Conservation (phyloP, 106 monocot species). For the Narthecium ossifragum region DNA sequence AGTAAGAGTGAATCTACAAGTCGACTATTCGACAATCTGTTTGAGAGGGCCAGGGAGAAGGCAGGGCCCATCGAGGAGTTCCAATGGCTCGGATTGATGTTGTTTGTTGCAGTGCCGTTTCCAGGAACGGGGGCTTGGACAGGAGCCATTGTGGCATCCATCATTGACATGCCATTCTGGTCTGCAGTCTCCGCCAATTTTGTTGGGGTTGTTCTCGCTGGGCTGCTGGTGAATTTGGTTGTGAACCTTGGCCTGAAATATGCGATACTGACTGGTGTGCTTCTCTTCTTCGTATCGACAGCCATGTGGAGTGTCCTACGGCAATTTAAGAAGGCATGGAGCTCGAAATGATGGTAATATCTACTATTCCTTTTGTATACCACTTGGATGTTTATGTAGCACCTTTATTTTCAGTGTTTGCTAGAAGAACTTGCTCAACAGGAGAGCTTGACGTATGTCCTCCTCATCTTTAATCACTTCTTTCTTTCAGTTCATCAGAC, state of each 20-base stretch:
- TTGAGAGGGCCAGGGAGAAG: slow-evolving; percentile 73
- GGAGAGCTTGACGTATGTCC: too few species aligned
- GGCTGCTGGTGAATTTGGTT: slow-evolving; percentile 83
- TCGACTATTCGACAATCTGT: slow-evolving; percentile 43
- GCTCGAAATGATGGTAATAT: slow-evolving; percentile 19
- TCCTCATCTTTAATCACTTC: too few species aligned
- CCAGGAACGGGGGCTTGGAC: slow-evolving; percentile 97
- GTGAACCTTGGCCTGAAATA: slow-evolving; percentile 87
- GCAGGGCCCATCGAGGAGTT: slow-evolving; percentile 91
- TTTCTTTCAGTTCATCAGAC: too few species aligned
- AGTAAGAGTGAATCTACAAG: slow-evolving; percentile 39
- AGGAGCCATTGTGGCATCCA: slow-evolving; percentile 71
- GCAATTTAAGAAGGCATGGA: slow-evolving; percentile 28
- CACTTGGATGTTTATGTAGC: too few species aligned
- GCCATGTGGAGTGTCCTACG: slow-evolving; percentile 79
- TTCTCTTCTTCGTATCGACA: slow-evolving; percentile 69
- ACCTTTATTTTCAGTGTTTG: too few species aligned
- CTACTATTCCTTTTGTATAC: neutral
- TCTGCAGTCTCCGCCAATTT: slow-evolving; percentile 81
- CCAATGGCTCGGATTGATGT: slow-evolving; percentile 91
- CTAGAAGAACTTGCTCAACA: too few species aligned
- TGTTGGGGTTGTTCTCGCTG: slow-evolving; percentile 83
- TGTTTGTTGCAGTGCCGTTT: slow-evolving; percentile 94
- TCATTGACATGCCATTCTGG: slow-evolving; percentile 92
- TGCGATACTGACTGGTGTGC: slow-evolving; percentile 47